phyloP scores from a whole-genome alignment of 2,329 filamentous ascomycete species.

The Fusarium globosum region DNA sequence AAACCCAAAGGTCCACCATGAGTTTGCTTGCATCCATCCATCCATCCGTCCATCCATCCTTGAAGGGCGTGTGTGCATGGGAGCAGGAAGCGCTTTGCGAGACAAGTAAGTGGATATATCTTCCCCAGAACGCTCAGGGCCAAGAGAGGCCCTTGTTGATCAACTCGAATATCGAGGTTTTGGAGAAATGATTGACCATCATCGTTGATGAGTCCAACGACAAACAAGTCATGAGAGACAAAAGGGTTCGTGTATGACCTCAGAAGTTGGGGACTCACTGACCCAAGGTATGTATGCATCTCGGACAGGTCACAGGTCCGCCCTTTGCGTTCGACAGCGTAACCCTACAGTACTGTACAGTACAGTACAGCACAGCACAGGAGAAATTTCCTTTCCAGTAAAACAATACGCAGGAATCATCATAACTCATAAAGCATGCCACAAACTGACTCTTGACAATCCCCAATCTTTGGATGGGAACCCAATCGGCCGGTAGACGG shows the following conservation, averaged over 20 bases:
- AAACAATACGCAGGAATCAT: constrained; percentile 4
- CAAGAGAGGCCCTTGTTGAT: constrained; percentile 25
- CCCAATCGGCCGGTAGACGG: constrained; percentile 37
- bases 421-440: constrained; percentile 36
- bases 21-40: constrained; percentile 7
- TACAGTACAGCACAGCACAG: not conserved
- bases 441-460: constrained; percentile 12
- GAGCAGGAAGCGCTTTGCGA: not conserved
- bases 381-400: not conserved
- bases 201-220: not conserved
- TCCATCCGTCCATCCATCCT: not conserved
- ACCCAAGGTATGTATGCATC: constrained; percentile 29
- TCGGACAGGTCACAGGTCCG: constrained; percentile 15
- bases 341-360: constrained; percentile 12
- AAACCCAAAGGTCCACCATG: constrained; percentile 21
- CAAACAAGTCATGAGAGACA: constrained; percentile 1
- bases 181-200: constrained; percentile 7
- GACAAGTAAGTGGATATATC: constrained; percentile 7
- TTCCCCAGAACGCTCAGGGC: constrained; percentile 22
- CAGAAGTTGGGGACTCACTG: constrained; percentile 19
- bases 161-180: constrained; percentile 6
- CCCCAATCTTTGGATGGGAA: constrained; percentile 19
- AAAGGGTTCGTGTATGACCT: constrained; percentile 2
- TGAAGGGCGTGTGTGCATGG: constrained; percentile 27
- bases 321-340: not conserved